Base-by-base conservation (phyloP, 2,329 filamentous ascomycete genomes). In the Emmonsiellopsis sp. region DNA sequence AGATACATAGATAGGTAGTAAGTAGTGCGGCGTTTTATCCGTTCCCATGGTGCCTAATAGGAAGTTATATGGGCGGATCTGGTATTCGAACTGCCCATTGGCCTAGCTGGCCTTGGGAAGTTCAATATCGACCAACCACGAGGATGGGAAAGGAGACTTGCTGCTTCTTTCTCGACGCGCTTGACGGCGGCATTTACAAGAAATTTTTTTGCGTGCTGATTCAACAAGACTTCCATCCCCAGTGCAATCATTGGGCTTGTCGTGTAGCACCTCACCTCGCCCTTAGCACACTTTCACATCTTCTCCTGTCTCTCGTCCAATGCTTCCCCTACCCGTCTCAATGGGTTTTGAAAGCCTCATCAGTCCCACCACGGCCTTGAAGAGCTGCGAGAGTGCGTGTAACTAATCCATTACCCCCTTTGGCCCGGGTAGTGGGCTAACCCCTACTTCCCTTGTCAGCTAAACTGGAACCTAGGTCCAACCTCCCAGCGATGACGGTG, bases 61-160 rank as follows among this genome's bases (percentile, higher is more conserved):
- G 2, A 34, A 8, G 30, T 34, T 8, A 34, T 34, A 35, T 8
- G 26, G 30, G 5, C 5, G 20, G 20, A 26, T 5, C 20, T 26
- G 31, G 44, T 31, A 7, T 35, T 15, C 31, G 15, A 9, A 35
- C n/a, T 31, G 30, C 10, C 15, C 13, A 26, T 34, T 46, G 26
- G 30, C 5, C 31, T 42, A 42, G n/a, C 30, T 31, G 7, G 40
- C 48, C 48, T 43, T 51, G 7, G 48, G 20, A 30, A 51, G 38
- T 11, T 51, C 48, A 43, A 51, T 51, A 42, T 51, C 40, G 32
- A 43, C 38, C n/a, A 43, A 10, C 48, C 48, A 51, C n/a, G 20
- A 10, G n/a, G 32, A 13, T 26, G 31, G 48, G 13, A 15, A 31
- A 9, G 48, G 48, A 32, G 16, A 51, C 15, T 40, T 26, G 5